Evolutionary conservation across 2,329 filamentous ascomycete genomes (phyloP), one percentile per base, ranked within the genome.

Genomic region (Cadophora sp.): DNA sequence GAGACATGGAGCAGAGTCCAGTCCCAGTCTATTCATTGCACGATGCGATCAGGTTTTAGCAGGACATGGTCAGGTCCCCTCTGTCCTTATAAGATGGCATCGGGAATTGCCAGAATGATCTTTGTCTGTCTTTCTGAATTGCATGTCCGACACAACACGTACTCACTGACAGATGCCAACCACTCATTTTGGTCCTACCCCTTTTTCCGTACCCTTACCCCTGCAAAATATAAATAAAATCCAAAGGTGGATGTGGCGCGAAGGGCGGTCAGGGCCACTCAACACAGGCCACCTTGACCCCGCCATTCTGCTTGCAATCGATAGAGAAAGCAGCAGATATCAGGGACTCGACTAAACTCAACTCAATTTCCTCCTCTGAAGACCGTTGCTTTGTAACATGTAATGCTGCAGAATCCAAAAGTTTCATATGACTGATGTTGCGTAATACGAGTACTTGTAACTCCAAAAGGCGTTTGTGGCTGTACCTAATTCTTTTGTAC

Each of bases 401-500:
- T 40, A 43, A 16, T 58, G 19, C 19, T 37, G 27, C 7, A 58
- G 27, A 37, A 40, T 40, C 1, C 19, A n/a, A 58, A 37, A 37
- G 9, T 37, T 5, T 2, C 55, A n/a, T 26, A 40, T 59, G 56
- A 59, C 56, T 59, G 56, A 40, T 59, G 56, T 34, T 59, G 22
- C 40, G 22, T 26, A 59, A 59, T 59, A n/a, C n/a, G n/a, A n/a
- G n/a, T n/a, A 4, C 9, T 59, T 37, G 31, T 27, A 43, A 16
- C 26, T 59, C 12, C 27, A 59, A 22, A 59, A 59, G 31, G 24
- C 24, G 11, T n/a, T 55, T 26, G 59, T 51, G 59, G 59, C 59
- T 48, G 29, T 53, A 53, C 59, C 19, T 7, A 22, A 60, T 16
- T 50, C 43, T 51, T 50, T 12, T 27, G 2, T 34, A 51, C 4